Evolutionary conservation across 371 early-diverging fungal species (phyloP), one percentile per base, ranked within the genome.

Genomic region (Batkoa obscura): DNA sequence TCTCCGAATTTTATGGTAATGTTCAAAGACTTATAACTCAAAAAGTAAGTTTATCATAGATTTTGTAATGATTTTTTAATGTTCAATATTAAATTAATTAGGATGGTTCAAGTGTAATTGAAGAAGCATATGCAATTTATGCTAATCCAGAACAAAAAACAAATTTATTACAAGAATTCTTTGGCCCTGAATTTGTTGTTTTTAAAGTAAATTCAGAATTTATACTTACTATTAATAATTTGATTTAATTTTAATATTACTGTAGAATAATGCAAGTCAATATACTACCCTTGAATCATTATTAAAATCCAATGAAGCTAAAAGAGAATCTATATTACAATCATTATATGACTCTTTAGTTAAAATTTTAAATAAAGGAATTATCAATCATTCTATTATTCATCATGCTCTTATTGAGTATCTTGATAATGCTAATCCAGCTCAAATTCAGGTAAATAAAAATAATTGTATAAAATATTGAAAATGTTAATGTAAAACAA

Each of bases 321-420:
- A 23, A 23, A 23, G 23, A 23, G 23, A 23, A 23, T 23, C 23
- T 23, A 23, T 23, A 23, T 23, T 69, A 86, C 23, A 23, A 23
- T 69, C 86, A 64, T 74, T 93, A 62, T 68, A 75, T 51, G 74
- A 78, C 50, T 73, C 80, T 12, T 62, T 94, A 50, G 62, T 63
- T 32, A 78, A 82, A 51, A 70, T 88, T 59, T 68, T 90, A 59
- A 84, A 84, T 59, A 93, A 94, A 67, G 87, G 85, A 17, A 81
- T 84, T 17, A 67, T 92, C 46, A 80, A 79, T 36, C 76, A 81
- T 64, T 81, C 83, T 41, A 86, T 95, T 55, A 78, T 93, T 35
- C 94, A 94, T 66, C 82, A 82, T 37, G 86, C 83, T 33, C 61
- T 91, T 59, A 75, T 81, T 51, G 94, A 95, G 62, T 93, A 84